Evolutionary conservation across 805 yeast genomes (phyloP).

Genomic region (Zygotorulaspora chibaensis): DNA sequence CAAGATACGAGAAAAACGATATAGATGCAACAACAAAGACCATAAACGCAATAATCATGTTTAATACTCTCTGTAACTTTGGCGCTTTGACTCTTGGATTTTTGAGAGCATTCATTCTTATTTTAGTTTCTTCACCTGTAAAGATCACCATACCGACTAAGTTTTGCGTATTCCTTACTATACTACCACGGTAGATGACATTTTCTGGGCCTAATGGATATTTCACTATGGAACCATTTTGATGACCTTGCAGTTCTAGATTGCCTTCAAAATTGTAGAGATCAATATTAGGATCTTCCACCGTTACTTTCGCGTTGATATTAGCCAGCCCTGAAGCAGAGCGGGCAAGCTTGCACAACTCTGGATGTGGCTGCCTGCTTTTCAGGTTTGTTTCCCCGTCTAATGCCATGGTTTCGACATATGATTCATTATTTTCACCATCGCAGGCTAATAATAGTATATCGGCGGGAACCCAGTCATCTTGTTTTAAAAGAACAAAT

Average conservation of each 20-base stretch:
- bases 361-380: conserved; percentile 62
- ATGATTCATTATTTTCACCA: conserved; percentile 58
- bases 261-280: conserved; percentile 89
- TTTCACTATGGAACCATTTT: conserved; percentile 36
- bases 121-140: conserved; percentile 94
- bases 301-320: conserved; percentile 51
- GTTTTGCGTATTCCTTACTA: conserved; percentile 75
- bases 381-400: conserved; percentile 97
- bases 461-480: conserved; percentile 96
- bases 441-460: conserved; percentile 64
- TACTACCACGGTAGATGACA: conserved; percentile 86
- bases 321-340: conserved; percentile 48
- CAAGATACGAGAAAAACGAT: conserved; percentile 79
- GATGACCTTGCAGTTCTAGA: conserved; percentile 38
- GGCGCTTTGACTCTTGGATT: conserved; percentile 93
- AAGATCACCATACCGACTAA: conserved; percentile 79
- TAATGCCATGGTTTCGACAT: conserved; percentile 92
- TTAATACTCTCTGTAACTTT: conserved; percentile 76
- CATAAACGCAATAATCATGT: conserved; percentile 81
- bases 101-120: conserved; percentile 88
- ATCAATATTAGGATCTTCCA: conserved; percentile 91
- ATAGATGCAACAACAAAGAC: conserved; percentile 71
- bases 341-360: conserved; percentile 49
- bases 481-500: conserved; percentile 61
- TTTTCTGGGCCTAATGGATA: conserved; percentile 75